These are phyloP conservation scores for Globisporangium lucens DNA, from an alignment of 352 stramenopile genomes.

Conservation along the genomic window DNA sequence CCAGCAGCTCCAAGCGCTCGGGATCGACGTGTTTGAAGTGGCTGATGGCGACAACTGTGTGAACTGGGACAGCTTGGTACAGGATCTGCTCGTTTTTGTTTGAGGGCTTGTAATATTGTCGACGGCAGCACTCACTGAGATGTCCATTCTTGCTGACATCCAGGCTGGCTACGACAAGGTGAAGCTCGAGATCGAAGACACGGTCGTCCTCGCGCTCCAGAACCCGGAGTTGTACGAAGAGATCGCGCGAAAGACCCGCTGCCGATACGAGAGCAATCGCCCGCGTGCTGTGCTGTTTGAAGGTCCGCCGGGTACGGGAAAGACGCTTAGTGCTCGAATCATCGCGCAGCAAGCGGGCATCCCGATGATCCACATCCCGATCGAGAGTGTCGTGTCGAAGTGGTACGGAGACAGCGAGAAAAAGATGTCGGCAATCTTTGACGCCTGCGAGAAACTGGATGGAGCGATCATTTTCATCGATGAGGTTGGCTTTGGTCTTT, in stretches of 20 bases:
- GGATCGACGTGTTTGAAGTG: constrained; percentile 81
- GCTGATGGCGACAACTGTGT: constrained; percentile 49
- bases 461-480: constrained; percentile 95
- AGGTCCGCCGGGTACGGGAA: constrained; percentile 92
- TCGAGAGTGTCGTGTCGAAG: constrained; percentile 93
- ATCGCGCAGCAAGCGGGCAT: constrained; percentile 91
- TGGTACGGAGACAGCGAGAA: constrained; percentile 96
- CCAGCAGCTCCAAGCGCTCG: constrained; percentile 71
- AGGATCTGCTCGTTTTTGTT: not conserved
- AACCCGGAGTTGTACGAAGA: constrained; percentile 90
- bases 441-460: constrained; percentile 90
- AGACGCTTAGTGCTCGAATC: constrained; percentile 93
- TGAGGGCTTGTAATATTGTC: not conserved
- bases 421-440: constrained; percentile 93
- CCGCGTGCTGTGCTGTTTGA: constrained; percentile 91
- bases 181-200: constrained; percentile 92
- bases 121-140: not conserved
- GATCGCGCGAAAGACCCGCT: constrained; percentile 88
- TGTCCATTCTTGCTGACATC: not conserved
- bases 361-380: constrained; percentile 92
- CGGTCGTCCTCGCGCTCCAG: constrained; percentile 88
- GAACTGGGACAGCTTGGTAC: constrained; percentile 82
- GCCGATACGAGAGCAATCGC: constrained; percentile 87
- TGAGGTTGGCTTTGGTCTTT: constrained; percentile 44
- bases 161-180: constrained; percentile 89